Evolutionary conservation across 805 yeast species (phyloP), one percentile per base, ranked within the genome.

Genomic region (Wickerhamomyces rabaulensis): DNA sequence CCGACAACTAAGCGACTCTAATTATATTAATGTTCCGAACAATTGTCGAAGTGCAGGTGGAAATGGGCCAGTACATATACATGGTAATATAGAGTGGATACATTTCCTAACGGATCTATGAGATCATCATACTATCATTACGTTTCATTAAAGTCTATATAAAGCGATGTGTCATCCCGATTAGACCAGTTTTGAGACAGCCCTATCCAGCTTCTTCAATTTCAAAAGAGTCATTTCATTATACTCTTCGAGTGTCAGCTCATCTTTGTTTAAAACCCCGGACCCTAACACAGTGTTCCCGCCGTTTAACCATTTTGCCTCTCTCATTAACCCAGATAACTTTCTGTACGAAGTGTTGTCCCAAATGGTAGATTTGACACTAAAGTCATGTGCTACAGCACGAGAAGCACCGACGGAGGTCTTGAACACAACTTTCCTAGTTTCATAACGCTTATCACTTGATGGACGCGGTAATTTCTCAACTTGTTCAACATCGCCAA

Each of bases 261-360:
- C 46, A 2, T 44, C 44, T 17, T 47, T 50, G 22, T 51, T 44
- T 9, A 51, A 21, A 2, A 40, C 10, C 20, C 15, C 25, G n/a
- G 27, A 4, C 6, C 2, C 38, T 4, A 33, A 42, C 2, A 6
- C 6, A 6, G 9, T 12, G 26, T 19, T 25, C 21, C 35, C 31
- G 22, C 19, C 25, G 4, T 31, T 35, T 26, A 39, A 42, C 57
- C 55, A 52, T 40, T 51, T 52, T n/a, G 51, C 46, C 9, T 52
- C 53, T 29, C 60, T 48, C 9, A 60, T 36, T 7, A 60, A 42
- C 1, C 57, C 50, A 3, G 60, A 55, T 2, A 58, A 36, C 25
- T 49, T 60, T 27, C 40, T 54, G 37, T 46, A 58, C 0, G 58
- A 44, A 1, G 63, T 57, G 3, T 42, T 35, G 1, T 49, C 49